A percentile compares a stretch with the other conserved stretches of the same genome.
Evolutionary conservation across 1,139 yeast genomes (phyloP).

Genomic region (Petasospora rhodanensis): DNA sequence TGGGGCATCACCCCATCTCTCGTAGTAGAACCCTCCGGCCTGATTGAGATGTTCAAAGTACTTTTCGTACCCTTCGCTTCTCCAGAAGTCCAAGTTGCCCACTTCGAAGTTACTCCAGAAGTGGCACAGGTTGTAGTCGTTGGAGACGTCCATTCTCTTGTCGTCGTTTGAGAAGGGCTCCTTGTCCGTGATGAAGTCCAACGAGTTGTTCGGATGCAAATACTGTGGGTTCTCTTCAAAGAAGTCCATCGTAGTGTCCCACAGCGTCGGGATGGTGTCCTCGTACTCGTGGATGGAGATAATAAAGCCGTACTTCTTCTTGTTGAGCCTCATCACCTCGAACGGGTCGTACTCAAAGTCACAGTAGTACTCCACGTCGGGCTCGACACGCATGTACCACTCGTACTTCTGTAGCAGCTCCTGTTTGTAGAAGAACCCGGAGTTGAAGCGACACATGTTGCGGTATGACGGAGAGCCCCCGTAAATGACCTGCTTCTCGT

Average conservation of each 20-base stretch:
- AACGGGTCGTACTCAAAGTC: conserved; percentile 89
- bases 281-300: conserved; percentile 73
- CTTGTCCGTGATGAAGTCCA: conserved; percentile 64
- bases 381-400: conserved; percentile 94
- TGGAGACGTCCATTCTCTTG: conserved; percentile 32
- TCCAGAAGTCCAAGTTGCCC: conserved; percentile 73
- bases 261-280: conserved; percentile 80
- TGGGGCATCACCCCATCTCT: conserved; percentile 99
- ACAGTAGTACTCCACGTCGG: conserved; percentile 80
- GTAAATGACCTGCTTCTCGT: conserved; percentile 60
- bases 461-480: conserved; percentile 78
- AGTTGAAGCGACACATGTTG: conserved; percentile 77
- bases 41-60: conserved; percentile 67
- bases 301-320: conserved; percentile 83
- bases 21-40: conserved; percentile 84
- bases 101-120: conserved; percentile 96
- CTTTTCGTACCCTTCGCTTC: conserved; percentile 64
- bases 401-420: conserved; percentile 60
- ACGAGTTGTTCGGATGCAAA: conserved; percentile 63
- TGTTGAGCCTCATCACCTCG: conserved; percentile 61
- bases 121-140: conserved; percentile 82
- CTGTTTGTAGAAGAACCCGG: conserved; percentile 79
- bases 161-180: conserved; percentile 21
- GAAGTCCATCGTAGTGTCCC: conserved; percentile 70
- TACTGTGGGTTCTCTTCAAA: conserved; percentile 54